Evolutionary conservation across 768 basidiomycete genomes (phyloP).

Genomic region (Pleurotus ostreatus): DNA sequence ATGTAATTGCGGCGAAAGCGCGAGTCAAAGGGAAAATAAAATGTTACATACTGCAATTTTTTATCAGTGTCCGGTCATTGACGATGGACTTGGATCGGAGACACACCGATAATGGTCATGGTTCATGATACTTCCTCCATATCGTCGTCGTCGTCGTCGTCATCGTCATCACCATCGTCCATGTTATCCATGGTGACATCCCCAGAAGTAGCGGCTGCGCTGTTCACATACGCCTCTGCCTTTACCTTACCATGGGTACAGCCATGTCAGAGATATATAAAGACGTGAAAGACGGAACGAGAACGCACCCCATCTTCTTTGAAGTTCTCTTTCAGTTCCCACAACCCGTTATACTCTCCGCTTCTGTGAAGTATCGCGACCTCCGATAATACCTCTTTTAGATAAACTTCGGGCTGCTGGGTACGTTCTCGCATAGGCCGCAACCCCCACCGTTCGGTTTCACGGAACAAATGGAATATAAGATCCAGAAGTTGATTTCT

Average conservation of each 20-base stretch:
- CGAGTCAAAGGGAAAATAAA: too few relatives aligned
- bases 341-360: slow-evolving; percentile 77
- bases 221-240: slow-evolving; percentile 44
- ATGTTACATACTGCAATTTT: too few relatives aligned
- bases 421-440: slow-evolving; percentile 73
- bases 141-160: slow-evolving; percentile 56
- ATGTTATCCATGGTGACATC: slow-evolving; percentile 51
- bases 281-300: slow-evolving; percentile 2
- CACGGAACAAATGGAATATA: slow-evolving; percentile 74
- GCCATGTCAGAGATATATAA: not conserved
- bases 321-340: slow-evolving; percentile 75
- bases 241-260: slow-evolving; percentile 14
- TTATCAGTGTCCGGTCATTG: too few relatives aligned
- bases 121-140: slow-evolving; percentile 70
- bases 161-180: slow-evolving; percentile 39
- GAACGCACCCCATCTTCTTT: slow-evolving; percentile 52
- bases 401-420: slow-evolving; percentile 82
- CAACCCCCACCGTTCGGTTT: slow-evolving; percentile 80
- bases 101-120: not conserved
- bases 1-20: not conserved
- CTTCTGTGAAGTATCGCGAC: slow-evolving; percentile 75
- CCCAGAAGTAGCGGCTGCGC: slow-evolving; percentile 24
- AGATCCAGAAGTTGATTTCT: slow-evolving; percentile 83
- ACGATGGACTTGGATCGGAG: not conserved
- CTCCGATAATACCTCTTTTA: slow-evolving; percentile 78